phyloP scores from a whole-genome alignment of 2,329 filamentous ascomycete genomes.

The Magnaporthales sp. region DNA sequence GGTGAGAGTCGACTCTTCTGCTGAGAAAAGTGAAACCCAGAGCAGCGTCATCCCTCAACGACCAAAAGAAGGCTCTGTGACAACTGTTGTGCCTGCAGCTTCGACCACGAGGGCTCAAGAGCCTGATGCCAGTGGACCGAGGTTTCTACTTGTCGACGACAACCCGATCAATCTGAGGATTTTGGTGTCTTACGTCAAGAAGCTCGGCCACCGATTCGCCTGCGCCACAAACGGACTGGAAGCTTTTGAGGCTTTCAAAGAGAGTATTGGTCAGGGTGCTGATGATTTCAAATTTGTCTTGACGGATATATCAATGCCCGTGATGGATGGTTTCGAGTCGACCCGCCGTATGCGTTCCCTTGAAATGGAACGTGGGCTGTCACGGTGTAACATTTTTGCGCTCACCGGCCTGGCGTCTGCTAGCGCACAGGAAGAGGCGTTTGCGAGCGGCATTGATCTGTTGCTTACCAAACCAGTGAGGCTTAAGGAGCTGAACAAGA shows the following conservation, averaged over 20 bases:
- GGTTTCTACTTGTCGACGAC: constrained; percentile 30
- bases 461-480: constrained; percentile 47
- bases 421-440: constrained; percentile 41
- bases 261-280: not conserved
- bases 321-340: constrained; percentile 43
- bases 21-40: too few species aligned
- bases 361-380: constrained; percentile 32
- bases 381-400: constrained; percentile 38
- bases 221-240: constrained; percentile 25
- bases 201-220: constrained; percentile 19
- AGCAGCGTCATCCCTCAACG: too few species aligned
- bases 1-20: too few species aligned
- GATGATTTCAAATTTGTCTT: too few species aligned
- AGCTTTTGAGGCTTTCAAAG: constrained; percentile 21
- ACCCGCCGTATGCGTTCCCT: constrained; percentile 40
- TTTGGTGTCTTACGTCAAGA: constrained; percentile 24
- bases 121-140: not conserved
- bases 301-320: constrained; percentile 44
- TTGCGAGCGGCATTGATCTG: constrained; percentile 42
- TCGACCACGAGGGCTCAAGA: not conserved
- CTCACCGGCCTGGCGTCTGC: constrained; percentile 43
- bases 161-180: constrained; percentile 29
- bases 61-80: too few species aligned
- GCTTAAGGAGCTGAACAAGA: not conserved
- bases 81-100: not conserved